Evolutionary conservation across 179 eudicot genomes (phyloP), one percentile per base, ranked within the genome.

Genomic region (Vitellaria paradoxa): DNA sequence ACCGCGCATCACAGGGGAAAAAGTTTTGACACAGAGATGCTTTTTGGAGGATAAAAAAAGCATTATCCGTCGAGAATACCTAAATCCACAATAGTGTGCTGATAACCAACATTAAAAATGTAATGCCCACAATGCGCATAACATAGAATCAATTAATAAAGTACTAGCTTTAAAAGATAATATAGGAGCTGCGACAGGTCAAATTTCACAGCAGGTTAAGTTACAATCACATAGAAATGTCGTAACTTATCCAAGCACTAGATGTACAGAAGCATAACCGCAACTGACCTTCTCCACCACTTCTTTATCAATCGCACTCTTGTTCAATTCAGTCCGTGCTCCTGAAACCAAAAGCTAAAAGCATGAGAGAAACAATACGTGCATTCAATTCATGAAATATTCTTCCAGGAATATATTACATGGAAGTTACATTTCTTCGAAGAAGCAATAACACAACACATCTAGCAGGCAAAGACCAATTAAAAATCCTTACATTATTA

Each of bases 281-380:
- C 65, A 83, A 80, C 85, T 80, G 65, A 91, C 99, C 93, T 93
- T 90, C 81, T 91, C 93, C 76, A 93, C 99, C 65, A 92, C 97
- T 85, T 96, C 98, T 85, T 86, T 90, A 76, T 96, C 99, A 55
- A 93, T 93, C 46, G 55, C 85, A 47, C 73, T 83, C 81, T 93
- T 94, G 37, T 87, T 88, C 79, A 92, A 83, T 76, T 92, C 94
- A 82, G 72, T 75, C 79, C 91, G 81, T 52, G 99, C 98, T 82
- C 82, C 99, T 96, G 95, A 68, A 84, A 85, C 74, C 65, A 75
- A 40, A 79, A 61, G 46, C 0, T 3, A 20, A 21, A 5, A 45
- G 55, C 14, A 15, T 47, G 9, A 78, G 23, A 5, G 8, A 75
- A 37, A 61, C 15, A 52, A 23, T 9, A 56, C 23, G 26, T 59